A percentile compares a stretch with the other conserved stretches of the same genome.
Conservation (phyloP, 2,329 filamentous ascomycete species). For the Cylindrodendrum hubeiense region DNA sequence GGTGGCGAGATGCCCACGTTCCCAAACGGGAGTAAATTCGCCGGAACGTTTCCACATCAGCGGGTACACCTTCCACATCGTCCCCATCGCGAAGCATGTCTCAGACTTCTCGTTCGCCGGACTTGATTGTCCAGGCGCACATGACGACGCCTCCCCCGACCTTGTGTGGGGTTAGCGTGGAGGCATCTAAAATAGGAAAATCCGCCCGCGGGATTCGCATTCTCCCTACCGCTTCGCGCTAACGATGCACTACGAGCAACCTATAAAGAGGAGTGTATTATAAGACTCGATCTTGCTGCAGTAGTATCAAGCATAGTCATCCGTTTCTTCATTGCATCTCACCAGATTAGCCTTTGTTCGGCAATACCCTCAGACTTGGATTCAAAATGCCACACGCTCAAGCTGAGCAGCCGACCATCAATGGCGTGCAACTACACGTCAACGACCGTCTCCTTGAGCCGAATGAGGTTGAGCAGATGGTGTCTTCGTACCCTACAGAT, state of each 20-base stretch:
- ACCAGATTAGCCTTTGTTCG: neutral
- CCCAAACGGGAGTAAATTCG: slow-evolving; percentile 4
- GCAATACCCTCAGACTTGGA: neutral
- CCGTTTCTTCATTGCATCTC: no score
- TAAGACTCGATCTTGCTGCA: neutral
- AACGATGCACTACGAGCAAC: neutral
- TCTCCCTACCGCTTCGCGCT: neutral
- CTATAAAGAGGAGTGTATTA: slow-evolving; percentile 16
- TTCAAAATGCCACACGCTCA: slow-evolving; percentile 24
- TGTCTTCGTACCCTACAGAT: slow-evolving; percentile 55
- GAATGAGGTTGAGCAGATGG: slow-evolving; percentile 56
- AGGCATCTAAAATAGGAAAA: slow-evolving; percentile 9
- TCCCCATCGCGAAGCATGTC: neutral
- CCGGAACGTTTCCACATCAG: neutral
- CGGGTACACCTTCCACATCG: neutral
- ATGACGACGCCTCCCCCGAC: slow-evolving; percentile 4
- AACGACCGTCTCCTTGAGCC: slow-evolving; percentile 55
- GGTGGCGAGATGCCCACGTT: neutral
- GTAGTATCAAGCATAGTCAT: neutral
- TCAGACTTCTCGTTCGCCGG: neutral
- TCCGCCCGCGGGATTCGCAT: slow-evolving; percentile 7
- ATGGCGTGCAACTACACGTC: slow-evolving; percentile 39
- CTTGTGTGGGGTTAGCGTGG: slow-evolving; percentile 11
- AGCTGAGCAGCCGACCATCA: slow-evolving; percentile 20
- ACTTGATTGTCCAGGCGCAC: neutral